Evolutionary conservation across 2,329 filamentous ascomycete genomes (phyloP).

Genomic region (Calycina herbarum): DNA sequence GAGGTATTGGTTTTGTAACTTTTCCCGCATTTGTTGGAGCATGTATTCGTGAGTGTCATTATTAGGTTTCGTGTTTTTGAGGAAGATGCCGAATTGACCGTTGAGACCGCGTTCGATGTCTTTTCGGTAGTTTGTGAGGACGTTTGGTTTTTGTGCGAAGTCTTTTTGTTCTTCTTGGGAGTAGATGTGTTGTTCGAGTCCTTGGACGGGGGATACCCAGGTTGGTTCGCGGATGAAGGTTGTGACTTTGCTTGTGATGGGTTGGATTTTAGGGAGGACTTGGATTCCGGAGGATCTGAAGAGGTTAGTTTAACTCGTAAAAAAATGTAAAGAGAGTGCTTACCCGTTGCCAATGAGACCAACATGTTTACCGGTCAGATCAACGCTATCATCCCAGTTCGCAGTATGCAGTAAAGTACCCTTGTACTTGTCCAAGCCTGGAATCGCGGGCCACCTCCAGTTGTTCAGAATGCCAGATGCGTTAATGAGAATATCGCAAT

Average conservation of each 20-base stretch:
- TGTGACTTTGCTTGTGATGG: conserved; percentile 51
- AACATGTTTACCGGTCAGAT: conserved; percentile 53
- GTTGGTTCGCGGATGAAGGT: conserved; percentile 41
- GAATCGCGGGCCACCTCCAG: conserved; percentile 50
- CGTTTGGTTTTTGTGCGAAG: conserved; percentile 44
- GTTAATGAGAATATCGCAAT: conserved; percentile 28
- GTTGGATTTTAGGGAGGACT: conserved; percentile 47
- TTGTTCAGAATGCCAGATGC: conserved; percentile 42
- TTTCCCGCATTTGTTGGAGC: conserved; percentile 42
- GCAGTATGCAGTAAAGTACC: conserved; percentile 56
- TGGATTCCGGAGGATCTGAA: conserved; percentile 45
- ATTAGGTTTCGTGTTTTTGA: conserved; percentile 40
- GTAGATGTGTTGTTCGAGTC: conserved; percentile 46
- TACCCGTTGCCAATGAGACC: conserved; percentile 57
- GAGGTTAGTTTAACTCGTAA: conserved; percentile 29
- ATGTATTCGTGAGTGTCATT: conserved; percentile 43
- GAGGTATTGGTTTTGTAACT: conserved; percentile 37
- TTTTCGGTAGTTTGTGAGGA: conserved; percentile 46
- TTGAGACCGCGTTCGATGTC: conserved; percentile 48
- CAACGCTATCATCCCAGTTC: conserved; percentile 51
- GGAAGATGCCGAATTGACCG: conserved; percentile 48
- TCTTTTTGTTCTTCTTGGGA: conserved; percentile 42
- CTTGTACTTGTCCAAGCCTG: conserved; percentile 51
- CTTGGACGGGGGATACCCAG: conserved; percentile 44
- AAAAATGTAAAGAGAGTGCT: conserved; percentile 39